These are phyloP conservation scores for Trichosporon asahii DNA, from an alignment of 1,284 basidiomycete genomes.

Conservation along the genomic window DNA sequence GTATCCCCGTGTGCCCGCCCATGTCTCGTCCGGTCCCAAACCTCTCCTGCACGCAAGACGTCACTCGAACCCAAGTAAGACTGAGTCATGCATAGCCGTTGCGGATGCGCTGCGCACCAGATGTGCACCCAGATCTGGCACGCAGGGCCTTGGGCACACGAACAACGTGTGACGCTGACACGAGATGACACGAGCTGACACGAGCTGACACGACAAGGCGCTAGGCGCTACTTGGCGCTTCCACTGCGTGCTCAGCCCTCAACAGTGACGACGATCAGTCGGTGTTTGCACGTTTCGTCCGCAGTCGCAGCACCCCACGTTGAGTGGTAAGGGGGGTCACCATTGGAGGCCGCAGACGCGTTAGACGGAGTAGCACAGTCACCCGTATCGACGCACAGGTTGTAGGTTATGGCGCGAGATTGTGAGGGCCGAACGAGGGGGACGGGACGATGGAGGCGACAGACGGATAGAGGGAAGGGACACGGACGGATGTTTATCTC, in stretches of 20 bases:
- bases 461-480: neutral
- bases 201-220: neutral
- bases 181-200: neutral
- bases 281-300: neutral
- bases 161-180: neutral
- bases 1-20: neutral
- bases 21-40: neutral
- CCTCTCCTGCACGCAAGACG: neutral
- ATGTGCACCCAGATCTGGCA: neutral
- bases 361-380: neutral
- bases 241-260: too few species aligned
- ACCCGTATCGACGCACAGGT: neutral
- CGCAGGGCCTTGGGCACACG: neutral
- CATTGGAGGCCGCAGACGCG: too few species aligned
- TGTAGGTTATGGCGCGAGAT: neutral
- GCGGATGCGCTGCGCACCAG: neutral
- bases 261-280: neutral
- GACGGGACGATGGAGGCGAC: too few species aligned
- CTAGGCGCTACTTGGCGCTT: neutral
- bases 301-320: neutral
- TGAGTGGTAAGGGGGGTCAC: too few species aligned
- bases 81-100: neutral
- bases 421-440: neutral
- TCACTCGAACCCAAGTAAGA: neutral
- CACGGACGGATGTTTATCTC: too few species aligned